phyloP scores from a whole-genome alignment of 2,329 filamentous ascomycete genomes.

The Akanthomyces lecanii region DNA sequence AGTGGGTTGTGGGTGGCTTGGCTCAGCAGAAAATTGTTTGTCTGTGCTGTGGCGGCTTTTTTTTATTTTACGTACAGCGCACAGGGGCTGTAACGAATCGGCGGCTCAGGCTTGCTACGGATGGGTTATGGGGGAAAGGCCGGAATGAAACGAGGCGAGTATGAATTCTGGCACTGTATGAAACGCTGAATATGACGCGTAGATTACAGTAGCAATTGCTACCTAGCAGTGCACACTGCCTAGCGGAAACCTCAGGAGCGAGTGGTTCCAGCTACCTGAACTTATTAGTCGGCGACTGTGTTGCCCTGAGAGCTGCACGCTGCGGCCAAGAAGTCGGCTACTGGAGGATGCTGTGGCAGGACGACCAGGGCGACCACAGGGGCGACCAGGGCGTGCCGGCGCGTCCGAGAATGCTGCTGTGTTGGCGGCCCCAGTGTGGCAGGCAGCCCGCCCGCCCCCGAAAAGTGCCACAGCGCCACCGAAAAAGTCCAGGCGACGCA shows the following conservation, averaged over 20 bases:
- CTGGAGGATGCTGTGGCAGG: background rate
- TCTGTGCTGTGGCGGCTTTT: background rate
- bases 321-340: background rate
- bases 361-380: too few species aligned
- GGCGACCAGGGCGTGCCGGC: background rate
- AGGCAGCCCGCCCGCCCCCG: background rate
- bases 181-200: background rate
- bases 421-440: background rate
- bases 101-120: background rate
- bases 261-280: background rate
- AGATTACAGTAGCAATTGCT: background rate
- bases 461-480: background rate
- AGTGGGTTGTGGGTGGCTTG: background rate
- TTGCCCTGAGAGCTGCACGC: background rate
- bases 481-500: background rate
- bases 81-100: background rate
- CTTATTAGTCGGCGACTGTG: conserved; percentile 3
- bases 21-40: background rate
- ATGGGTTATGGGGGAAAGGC: background rate
- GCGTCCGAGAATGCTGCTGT: conserved; percentile 10
- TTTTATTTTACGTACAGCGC: background rate
- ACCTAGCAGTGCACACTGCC: background rate
- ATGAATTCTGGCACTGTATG: conserved; percentile 1
- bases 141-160: conserved; percentile 6
- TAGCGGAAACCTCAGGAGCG: background rate